Base-by-base conservation (phyloP, 2,329 filamentous ascomycete genomes). In the Botrytis elliptica region DNA sequence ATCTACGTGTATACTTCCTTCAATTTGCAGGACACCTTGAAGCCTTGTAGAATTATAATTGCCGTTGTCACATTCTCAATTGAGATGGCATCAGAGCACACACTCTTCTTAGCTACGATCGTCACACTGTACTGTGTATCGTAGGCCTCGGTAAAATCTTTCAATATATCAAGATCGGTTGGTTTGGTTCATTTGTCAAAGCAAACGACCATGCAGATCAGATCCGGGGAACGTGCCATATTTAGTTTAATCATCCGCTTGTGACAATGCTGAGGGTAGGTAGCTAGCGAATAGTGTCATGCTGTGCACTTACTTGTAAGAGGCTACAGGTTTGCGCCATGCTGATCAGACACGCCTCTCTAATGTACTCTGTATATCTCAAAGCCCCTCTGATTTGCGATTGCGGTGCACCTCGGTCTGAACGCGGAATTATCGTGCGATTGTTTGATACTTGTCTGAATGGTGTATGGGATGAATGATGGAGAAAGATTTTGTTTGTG, bases 141-240 rank as follows among this genome's bases (percentile, higher is more conserved):
- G 29, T 40, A 9, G n/a, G 60, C 60, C 38, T 63, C 60, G 60
- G 60, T n/a, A 63, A n/a, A 63, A 29, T 18, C 52, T 8, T 33
- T 29, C 52, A 29, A 8, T n/a, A 5, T 22, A n/a, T 63, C 60
- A 10, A n/a, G 12, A 3, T 25, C 25, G 38, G 25, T n/a, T 63
- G 36, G 25, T 40, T n/a, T 63, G 36, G 25, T 40, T 42, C 38
- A 40, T 40, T 38, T 63, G 38, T 40, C 22, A 42, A 36, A 33
- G 18, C 57, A 40, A 25, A 38, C 33, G 59, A 6, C 60, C 60
- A 18, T 9, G 60, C 25, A 63, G 60, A 63, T 63, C 25, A 63
- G 60, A 63, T 63, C 36, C 22, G 36, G 60, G 60, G 60, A 63
- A 63, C 60, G 60, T 63, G 60, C 60, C 12, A 63, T 16, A 9